These are phyloP conservation scores for Cordia subcordata DNA, from an alignment of 257 asterid genomes.

Conservation along the genomic window DNA sequence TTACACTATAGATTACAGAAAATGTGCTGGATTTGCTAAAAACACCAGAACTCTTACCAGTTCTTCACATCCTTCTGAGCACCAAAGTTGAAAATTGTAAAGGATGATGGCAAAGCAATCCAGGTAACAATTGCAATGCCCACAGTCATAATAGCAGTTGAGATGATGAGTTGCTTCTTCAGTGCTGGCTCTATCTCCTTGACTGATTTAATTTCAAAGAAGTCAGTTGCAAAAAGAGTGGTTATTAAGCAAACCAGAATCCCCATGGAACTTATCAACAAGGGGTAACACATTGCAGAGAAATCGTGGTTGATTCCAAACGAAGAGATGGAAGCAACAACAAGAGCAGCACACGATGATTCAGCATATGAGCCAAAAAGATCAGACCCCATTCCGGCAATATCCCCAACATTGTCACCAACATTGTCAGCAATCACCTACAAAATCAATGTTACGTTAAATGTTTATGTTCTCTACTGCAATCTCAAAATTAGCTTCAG, in stretches of 20 bases:
- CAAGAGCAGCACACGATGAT: constrained; percentile 49
- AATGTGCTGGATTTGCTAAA: too few species aligned
- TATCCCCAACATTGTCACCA: constrained; percentile 96
- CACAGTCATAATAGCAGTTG: constrained; percentile 71
- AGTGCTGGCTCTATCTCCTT: constrained; percentile 51
- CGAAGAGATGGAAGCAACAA: constrained; percentile 49
- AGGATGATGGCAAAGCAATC: constrained; percentile 71
- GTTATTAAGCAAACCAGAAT: constrained; percentile 78
- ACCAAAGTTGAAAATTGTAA: constrained; percentile 78
- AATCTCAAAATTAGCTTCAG: neutral
- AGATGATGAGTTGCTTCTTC: constrained; percentile 74
- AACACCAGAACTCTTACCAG: constrained; percentile 22
- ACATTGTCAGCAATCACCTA: constrained; percentile 97
- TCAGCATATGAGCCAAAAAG: constrained; percentile 51
- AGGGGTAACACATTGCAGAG: constrained; percentile 74
- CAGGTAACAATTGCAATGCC: constrained; percentile 73
- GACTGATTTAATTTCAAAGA: constrained; percentile 37
- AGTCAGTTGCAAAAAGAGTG: constrained; percentile 56
- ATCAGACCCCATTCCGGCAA: constrained; percentile 80
- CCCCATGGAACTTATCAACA: constrained; percentile 84
- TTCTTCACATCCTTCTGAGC: constrained; percentile 62
- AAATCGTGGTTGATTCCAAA: constrained; percentile 64
- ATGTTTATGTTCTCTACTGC: neutral
- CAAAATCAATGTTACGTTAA: constrained; percentile 9
- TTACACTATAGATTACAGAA: too few species aligned